Base-by-base conservation (phyloP, 345 rosid genomes). In the Hirschfeldia incana region DNA sequence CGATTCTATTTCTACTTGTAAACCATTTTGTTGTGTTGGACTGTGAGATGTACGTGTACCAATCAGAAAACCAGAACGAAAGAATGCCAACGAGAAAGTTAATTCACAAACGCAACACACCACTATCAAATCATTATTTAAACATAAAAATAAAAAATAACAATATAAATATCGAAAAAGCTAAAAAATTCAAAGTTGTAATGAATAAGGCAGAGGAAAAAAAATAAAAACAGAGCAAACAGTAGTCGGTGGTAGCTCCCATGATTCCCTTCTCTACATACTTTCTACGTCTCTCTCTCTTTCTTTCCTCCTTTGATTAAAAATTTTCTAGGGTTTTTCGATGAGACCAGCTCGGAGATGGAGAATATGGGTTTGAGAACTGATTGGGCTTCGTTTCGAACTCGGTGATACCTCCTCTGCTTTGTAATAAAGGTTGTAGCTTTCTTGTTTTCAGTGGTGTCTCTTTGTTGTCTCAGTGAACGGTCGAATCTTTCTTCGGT, bases 401-500 rank as follows among this genome's bases (percentile, higher is more conserved):
- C 67, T 65, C 78, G 82, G 73, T 78, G 61, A 39, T 32, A 76
- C 27, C 12, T 78, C 29, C 44, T 17, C 51, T 53, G 59, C 10
- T 53, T 53, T 53, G 29, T 53, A 53, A 26, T 26, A 70, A 80
- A 76, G 64, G 42, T 70, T 69, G 72, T 70, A 75, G n/a, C 79
- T 80, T 70, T 65, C 29, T 76, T 70, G 62, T 65, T 70, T 70
- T 62, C 26, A 32, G 28, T 29, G 70, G 74, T 61, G 63, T 63
- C 21, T 55, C 11, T 49, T n/a, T 46, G 3, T 46, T 39, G 21
- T 33, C 27, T n/a, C 57, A 49, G 58, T 51, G 58, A 51, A 73
- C 13, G 74, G 69, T 69, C 79, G 83, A 89, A 90, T 89, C 84
- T 86, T 84, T 83, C 39, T 69, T 82, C 57, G 87, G 85, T 79